These are phyloP conservation scores for Saccharomyces pastorianus DNA, from an alignment of 1,139 yeast species.

Conservation along the genomic window DNA sequence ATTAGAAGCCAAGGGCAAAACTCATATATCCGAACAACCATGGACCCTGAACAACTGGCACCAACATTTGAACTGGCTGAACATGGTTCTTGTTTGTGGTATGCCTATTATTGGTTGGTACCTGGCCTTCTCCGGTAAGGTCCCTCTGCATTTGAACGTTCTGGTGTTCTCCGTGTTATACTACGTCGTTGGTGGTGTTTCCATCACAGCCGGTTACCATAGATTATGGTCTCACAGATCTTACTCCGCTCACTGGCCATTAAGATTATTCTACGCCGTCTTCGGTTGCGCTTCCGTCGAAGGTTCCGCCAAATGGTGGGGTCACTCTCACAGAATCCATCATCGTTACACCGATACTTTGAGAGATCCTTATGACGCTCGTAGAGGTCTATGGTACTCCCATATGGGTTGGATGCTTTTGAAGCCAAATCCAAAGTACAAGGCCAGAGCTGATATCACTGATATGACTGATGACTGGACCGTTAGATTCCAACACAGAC, in stretches of 20 bases:
- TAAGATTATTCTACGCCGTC: slow-evolving; percentile 64
- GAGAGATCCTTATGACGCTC: slow-evolving; percentile 96
- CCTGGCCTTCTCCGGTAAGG: slow-evolving; percentile 39
- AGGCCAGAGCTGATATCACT: slow-evolving; percentile 93
- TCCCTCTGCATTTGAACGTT: slow-evolving; percentile 57
- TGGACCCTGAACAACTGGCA: slow-evolving; percentile 82
- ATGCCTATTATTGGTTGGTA: slow-evolving; percentile 61
- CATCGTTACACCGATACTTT: slow-evolving; percentile 95
- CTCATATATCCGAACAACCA: slow-evolving; percentile 86
- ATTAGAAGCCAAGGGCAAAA: slow-evolving; percentile 27
- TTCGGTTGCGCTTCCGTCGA: slow-evolving; percentile 94
- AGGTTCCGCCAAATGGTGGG: slow-evolving; percentile 99
- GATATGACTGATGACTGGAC: slow-evolving; percentile 88
- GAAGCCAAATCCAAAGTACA: slow-evolving; percentile 87
- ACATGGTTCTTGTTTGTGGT: slow-evolving; percentile 63
- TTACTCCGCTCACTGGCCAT: slow-evolving; percentile 65
- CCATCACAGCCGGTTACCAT: slow-evolving; percentile 95
- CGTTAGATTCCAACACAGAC: slow-evolving; percentile 88
- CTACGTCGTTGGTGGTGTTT: slow-evolving; percentile 69
- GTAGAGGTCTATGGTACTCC: slow-evolving; percentile 90
- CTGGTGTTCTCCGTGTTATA: slow-evolving; percentile 50
- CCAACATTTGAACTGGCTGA: slow-evolving; percentile 88
- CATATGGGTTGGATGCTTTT: slow-evolving; percentile 98
- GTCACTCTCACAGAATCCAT: slow-evolving; percentile 93
- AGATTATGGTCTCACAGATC: slow-evolving; percentile 85